Evolutionary conservation across 805 yeast species (phyloP), one percentile per base, ranked within the genome.

Genomic region (Yamadazyma sp.): DNA sequence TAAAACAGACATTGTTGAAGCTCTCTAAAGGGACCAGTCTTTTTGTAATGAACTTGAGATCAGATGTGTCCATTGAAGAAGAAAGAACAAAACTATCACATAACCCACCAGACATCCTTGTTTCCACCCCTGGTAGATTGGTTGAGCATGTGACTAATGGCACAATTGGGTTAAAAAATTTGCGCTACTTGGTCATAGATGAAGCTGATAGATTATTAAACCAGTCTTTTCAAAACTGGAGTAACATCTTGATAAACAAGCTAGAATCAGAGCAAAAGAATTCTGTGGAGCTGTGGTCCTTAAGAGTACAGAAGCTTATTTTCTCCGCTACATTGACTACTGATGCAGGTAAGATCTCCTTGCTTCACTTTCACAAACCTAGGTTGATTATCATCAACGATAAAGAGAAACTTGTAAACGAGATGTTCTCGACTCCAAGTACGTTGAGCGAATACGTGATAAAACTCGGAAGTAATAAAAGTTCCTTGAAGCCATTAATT

Each of bases 201-300:
- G 95, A 85, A 59, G 95, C 91, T 6, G 95, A 85, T 60, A 67
- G 88, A 44, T 62, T 85, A 41, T 66, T 93, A 47, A 88, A 87
- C 53, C 97, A 93, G 58, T 78, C 85, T 10, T 93, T 88, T 60
- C 97, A 93, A 61, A 88, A 89, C 57, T 93, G 99, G 99, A 75
- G 85, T 63, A 69, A 72, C 54, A 70, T 67, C 31, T 69, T 82
- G 21, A 67, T 80, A 6, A 40, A 52, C 4, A 67, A 62, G 35
- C 61, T 72, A 38, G 57, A 47, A 20, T 9, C 22, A 1, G 20
- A 24, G n/a, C 15, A 24, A 8, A n/a, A 28, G 12, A 27, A 37
- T 18, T 27, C 42, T 10, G 28, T 27, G 4, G 31, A 34, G 4
- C 40, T 35, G 13, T 75, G 74, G 64, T 44, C 45, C 8, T 38